Evolutionary conservation across 371 early-diverging fungal genomes (phyloP).

Genomic region (Dentiscutata heterogama): DNA sequence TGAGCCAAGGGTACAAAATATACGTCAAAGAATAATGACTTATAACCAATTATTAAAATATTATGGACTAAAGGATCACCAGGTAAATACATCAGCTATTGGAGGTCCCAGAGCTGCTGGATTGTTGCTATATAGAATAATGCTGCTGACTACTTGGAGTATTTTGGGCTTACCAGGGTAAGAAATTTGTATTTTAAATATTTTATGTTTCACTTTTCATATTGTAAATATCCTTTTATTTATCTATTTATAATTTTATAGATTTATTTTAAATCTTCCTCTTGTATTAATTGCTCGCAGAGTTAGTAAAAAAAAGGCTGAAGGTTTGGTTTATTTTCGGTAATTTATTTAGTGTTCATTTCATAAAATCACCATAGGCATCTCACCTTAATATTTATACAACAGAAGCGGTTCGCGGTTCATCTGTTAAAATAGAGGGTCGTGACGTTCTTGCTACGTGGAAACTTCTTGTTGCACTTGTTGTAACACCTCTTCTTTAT

Average conservation of each 20-base stretch:
- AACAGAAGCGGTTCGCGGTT: slow-evolving; percentile 84
- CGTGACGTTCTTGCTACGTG: slow-evolving; percentile 97
- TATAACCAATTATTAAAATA: slow-evolving; percentile 91
- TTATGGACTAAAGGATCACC: slow-evolving; percentile 96
- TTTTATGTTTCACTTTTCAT: slow-evolving; percentile 13
- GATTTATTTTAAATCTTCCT: slow-evolving; percentile 82
- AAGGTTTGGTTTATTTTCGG: slow-evolving; percentile 53
- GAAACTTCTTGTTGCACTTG: slow-evolving; percentile 92
- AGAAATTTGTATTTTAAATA: slow-evolving; percentile 12
- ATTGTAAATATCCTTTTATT: neutral
- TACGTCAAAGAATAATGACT: slow-evolving; percentile 77
- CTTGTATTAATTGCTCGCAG: slow-evolving; percentile 78
- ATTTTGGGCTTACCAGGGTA: slow-evolving; percentile 90
- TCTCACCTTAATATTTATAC: neutral
- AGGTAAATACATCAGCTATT: slow-evolving; percentile 87
- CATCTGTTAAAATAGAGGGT: slow-evolving; percentile 93
- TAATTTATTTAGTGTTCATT: neutral
- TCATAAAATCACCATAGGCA: neutral
- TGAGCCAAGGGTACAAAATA: slow-evolving; percentile 81
- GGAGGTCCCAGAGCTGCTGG: slow-evolving; percentile 75
- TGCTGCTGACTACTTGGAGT: slow-evolving; percentile 75
- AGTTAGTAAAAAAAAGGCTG: slow-evolving; percentile 82
- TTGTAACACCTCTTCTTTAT: slow-evolving; percentile 81
- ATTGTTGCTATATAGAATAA: slow-evolving; percentile 74
- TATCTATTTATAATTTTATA: slow-evolving; percentile 29